These are phyloP conservation scores for Cytospora schulzeri DNA, from an alignment of 2,329 filamentous ascomycete genomes.

Conservation along the genomic window DNA sequence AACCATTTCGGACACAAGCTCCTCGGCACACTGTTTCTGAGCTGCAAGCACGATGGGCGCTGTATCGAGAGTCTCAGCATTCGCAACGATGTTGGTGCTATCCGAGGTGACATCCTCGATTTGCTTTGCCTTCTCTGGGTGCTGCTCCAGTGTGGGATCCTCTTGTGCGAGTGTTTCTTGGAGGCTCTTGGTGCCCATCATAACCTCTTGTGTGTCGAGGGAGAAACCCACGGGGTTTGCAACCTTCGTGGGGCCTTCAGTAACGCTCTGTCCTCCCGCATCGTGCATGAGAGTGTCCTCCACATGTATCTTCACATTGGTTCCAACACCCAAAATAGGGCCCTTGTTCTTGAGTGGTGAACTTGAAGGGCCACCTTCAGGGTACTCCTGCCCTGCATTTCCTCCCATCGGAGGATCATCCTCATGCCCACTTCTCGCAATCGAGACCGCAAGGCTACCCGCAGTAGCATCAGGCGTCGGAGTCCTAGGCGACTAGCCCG, in stretches of 20 bases:
- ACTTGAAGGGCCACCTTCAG: not conserved
- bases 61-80: not conserved
- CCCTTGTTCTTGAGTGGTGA: not conserved
- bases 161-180: not conserved
- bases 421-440: not conserved
- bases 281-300: not conserved
- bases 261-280: not conserved
- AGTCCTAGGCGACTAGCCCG: conserved; percentile 20
- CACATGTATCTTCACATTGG: not conserved
- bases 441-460: conserved; percentile 5
- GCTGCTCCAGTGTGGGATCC: not conserved
- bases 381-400: too few relatives aligned
- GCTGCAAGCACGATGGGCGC: not conserved
- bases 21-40: not conserved
- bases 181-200: not conserved
- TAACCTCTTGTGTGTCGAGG: not conserved
- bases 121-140: not conserved
- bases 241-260: not conserved
- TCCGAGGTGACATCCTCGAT: not conserved
- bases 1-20: not conserved
- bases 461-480: conserved; percentile 10
- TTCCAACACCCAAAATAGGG: not conserved
- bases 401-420: not conserved
- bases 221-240: not conserved
- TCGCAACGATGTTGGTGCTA: not conserved